phyloP scores from a whole-genome alignment of 1,139 yeast genomes.

The Geotrichum reessii region DNA sequence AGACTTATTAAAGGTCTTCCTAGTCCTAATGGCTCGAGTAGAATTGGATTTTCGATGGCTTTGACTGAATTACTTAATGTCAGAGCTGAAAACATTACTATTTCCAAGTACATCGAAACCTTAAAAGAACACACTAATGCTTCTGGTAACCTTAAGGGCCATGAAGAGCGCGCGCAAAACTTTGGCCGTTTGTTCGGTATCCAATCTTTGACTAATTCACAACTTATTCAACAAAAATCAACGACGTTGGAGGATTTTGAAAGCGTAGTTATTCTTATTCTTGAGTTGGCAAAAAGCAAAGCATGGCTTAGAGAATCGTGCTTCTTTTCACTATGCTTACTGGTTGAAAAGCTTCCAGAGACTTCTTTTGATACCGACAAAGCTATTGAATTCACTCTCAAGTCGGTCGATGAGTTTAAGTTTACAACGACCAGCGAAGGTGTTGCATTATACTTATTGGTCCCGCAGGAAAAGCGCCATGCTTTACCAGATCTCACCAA shows the following conservation, averaged over 20 bases:
- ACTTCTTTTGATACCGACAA: slow-evolving; percentile 26
- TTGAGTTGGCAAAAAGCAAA: slow-evolving; percentile 59
- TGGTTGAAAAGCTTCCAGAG: slow-evolving; percentile 37
- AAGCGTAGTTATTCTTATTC: slow-evolving; percentile 43
- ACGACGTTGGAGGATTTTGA: slow-evolving; percentile 32
- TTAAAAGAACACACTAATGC: slow-evolving; percentile 42
- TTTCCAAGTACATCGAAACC: slow-evolving; percentile 44
- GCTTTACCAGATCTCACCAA: slow-evolving; percentile 32
- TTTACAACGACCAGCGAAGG: slow-evolving; percentile 74
- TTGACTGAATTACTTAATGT: slow-evolving; percentile 63
- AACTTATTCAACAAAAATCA: slow-evolving; percentile 41
- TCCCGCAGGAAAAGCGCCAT: slow-evolving; percentile 39
- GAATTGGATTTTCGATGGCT: slow-evolving; percentile 86
- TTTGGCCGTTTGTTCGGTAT: slow-evolving; percentile 86
- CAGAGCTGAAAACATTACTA: slow-evolving; percentile 37
- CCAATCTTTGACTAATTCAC: slow-evolving; percentile 60
- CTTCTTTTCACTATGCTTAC: slow-evolving; percentile 60
- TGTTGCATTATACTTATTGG: slow-evolving; percentile 58
- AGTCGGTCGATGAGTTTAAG: slow-evolving; percentile 47
- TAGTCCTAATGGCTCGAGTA: slow-evolving; percentile 75
- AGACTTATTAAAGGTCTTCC: slow-evolving; percentile 76
- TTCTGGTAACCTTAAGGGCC: slow-evolving; percentile 55
- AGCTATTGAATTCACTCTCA: slow-evolving; percentile 38
- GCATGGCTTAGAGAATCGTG: slow-evolving; percentile 87
- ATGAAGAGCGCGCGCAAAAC: slow-evolving; percentile 70